These are phyloP conservation scores for Salvia hispanica DNA, from an alignment of 257 asterid species.

Conservation along the genomic window DNA sequence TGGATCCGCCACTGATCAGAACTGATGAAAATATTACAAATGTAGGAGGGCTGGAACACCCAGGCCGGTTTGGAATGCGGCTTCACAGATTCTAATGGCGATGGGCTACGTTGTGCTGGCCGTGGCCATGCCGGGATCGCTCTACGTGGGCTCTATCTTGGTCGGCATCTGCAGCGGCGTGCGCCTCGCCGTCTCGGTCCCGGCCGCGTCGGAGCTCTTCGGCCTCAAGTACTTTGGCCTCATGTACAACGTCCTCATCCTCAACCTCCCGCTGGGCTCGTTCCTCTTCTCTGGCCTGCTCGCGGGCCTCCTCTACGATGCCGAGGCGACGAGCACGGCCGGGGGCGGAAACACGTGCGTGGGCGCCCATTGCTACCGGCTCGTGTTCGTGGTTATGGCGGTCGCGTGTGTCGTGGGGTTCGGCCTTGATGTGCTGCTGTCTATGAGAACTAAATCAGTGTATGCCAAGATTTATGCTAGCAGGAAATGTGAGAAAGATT, in stretches of 20 bases:
- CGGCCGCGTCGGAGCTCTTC: conserved; percentile 67
- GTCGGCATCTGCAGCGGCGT: conserved; percentile 70
- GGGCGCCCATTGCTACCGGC: conserved; percentile 68
- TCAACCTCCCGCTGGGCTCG: conserved; percentile 69
- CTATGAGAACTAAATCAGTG: no score
- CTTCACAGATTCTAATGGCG: conserved; percentile 61
- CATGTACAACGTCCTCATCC: conserved; percentile 62
- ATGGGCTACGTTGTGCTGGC: conserved; percentile 65
- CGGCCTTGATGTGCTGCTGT: conserved; percentile 39
- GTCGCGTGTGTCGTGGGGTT: conserved; percentile 51
- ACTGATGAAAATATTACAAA: no score
- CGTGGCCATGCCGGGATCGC: conserved; percentile 61
- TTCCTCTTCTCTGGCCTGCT: conserved; percentile 73
- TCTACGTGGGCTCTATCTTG: conserved; percentile 58
- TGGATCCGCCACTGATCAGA: no score
- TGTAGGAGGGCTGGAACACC: conserved; percentile 54
- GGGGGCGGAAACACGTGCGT: conserved; percentile 42
- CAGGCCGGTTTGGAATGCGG: conserved; percentile 71
- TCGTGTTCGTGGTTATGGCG: conserved; percentile 60
- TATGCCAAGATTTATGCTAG: no score
- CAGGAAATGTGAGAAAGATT: no score
- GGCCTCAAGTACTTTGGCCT: conserved; percentile 73
- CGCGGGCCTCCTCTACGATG: conserved; percentile 61
- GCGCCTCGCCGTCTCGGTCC: conserved; percentile 59
- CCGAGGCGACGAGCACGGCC: conserved; percentile 33